These are phyloP conservation scores for Pyrus communis DNA, from an alignment of 306 rosid species.

Conservation along the genomic window DNA sequence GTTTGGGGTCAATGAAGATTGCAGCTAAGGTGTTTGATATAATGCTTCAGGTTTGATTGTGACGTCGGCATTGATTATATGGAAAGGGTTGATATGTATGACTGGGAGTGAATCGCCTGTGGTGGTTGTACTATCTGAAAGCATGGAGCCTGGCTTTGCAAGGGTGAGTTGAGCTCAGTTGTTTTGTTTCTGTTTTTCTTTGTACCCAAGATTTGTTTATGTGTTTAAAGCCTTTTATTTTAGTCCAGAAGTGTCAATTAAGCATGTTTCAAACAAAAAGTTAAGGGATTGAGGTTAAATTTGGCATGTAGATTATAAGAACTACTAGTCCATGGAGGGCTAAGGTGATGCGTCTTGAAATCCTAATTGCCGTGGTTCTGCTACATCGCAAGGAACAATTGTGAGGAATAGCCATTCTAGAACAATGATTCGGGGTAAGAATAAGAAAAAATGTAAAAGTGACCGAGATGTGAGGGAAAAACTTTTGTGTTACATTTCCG, in stretches of 20 bases:
- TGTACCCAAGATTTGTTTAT: background rate
- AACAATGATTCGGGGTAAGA: too few species aligned
- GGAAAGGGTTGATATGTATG: slow-evolving; percentile 65
- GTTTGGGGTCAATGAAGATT: background rate
- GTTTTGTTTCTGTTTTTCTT: background rate
- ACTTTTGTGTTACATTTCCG: too few species aligned
- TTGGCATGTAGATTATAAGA: background rate
- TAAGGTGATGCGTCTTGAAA: too few species aligned
- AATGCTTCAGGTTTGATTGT: slow-evolving; percentile 52
- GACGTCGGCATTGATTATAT: slow-evolving; percentile 53
- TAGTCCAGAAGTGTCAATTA: background rate
- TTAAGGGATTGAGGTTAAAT: background rate
- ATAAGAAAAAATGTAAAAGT: too few species aligned
- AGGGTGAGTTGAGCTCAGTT: slow-evolving; percentile 31
- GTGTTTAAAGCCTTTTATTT: background rate
- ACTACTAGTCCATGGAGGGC: too few species aligned
- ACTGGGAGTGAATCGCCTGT: slow-evolving; percentile 77
- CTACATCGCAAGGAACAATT: too few species aligned
- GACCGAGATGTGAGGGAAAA: too few species aligned
- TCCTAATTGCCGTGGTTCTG: too few species aligned
- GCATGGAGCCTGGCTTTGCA: slow-evolving; percentile 91
- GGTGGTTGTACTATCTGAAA: slow-evolving; percentile 69
- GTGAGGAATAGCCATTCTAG: too few species aligned
- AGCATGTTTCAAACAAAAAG: background rate
- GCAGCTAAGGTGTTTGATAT: background rate